Percentiles rank a stretch among this genome's conserved stretches.
phyloP scores from a whole-genome alignment of 176 grass and related monocot species.

The Carex myosuroides region DNA sequence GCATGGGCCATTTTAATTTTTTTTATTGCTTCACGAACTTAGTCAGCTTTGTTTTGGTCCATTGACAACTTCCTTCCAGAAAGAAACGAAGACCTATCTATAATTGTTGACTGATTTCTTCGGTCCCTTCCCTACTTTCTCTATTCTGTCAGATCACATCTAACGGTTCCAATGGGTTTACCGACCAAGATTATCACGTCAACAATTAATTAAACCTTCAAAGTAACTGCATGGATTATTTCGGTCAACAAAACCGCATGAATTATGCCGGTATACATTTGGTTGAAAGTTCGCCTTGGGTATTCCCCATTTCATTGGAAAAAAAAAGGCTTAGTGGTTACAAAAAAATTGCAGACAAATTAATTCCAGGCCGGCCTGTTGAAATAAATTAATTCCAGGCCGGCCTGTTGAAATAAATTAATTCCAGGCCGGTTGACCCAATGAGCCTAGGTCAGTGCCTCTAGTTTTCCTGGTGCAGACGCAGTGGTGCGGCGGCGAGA shows the following conservation, averaged over 20 bases:
- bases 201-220: no score
- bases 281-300: no score
- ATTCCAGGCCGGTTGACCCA: background rate
- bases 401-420: background rate
- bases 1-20: slow-evolving; percentile 47
- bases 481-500: background rate
- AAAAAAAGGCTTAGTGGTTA: no score
- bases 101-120: background rate
- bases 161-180: background rate
- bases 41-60: background rate
- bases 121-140: background rate
- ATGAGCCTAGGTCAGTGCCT: background rate
- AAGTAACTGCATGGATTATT: no score
- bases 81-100: background rate
- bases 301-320: no score
- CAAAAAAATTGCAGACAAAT: no score
- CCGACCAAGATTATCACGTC: no score
- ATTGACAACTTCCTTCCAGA: background rate
- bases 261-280: no score
- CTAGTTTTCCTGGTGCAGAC: background rate
- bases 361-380: background rate
- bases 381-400: background rate
- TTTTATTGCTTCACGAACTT: background rate
- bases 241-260: no score
- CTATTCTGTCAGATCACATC: background rate